phyloP scores from a whole-genome alignment of 176 grass and related monocot genomes.

The Cenchrus americanus region DNA sequence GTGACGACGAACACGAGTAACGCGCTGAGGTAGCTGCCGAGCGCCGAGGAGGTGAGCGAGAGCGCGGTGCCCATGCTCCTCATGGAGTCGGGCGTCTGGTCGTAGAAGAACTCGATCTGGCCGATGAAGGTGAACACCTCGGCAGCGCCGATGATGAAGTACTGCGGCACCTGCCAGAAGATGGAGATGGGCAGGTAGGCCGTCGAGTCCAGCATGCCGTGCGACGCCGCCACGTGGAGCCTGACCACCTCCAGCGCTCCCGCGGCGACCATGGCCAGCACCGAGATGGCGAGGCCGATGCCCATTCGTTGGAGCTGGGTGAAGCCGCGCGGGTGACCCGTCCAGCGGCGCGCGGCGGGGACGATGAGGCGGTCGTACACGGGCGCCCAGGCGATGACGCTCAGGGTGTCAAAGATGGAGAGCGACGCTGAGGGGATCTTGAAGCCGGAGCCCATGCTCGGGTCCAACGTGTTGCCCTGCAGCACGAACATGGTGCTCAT shows the following conservation, averaged over 20 bases:
- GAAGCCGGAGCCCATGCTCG: slow-evolving; percentile 50
- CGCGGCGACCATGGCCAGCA: slow-evolving; percentile 50
- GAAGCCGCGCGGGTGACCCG: slow-evolving; percentile 55
- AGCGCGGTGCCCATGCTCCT: slow-evolving; percentile 56
- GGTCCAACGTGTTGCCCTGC: slow-evolving; percentile 65
- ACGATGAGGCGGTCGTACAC: slow-evolving; percentile 57
- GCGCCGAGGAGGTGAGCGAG: slow-evolving; percentile 47
- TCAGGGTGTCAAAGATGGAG: slow-evolving; percentile 72
- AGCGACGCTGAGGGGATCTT: slow-evolving; percentile 68
- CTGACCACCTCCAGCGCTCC: slow-evolving; percentile 48
- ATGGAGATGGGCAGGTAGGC: slow-evolving; percentile 53
- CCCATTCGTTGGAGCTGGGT: slow-evolving; percentile 75
- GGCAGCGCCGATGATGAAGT: slow-evolving; percentile 38
- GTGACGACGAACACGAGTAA: slow-evolving; percentile 45
- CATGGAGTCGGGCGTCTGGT: slow-evolving; percentile 56
- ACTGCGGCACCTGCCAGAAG: slow-evolving; percentile 79
- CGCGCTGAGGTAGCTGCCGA: slow-evolving; percentile 56
- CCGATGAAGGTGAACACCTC: slow-evolving; percentile 54
- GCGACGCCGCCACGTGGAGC: slow-evolving; percentile 29
- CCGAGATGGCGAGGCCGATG: slow-evolving; percentile 57
- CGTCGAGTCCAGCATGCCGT: slow-evolving; percentile 36
- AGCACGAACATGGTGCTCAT: slow-evolving; percentile 82
- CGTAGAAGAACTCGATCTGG: slow-evolving; percentile 64
- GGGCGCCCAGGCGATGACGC: slow-evolving; percentile 57
- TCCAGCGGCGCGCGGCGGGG: slow-evolving; percentile 36